These are phyloP conservation scores for Solanum medicagineum DNA, from an alignment of 257 asterid genomes.

Conservation along the genomic window DNA sequence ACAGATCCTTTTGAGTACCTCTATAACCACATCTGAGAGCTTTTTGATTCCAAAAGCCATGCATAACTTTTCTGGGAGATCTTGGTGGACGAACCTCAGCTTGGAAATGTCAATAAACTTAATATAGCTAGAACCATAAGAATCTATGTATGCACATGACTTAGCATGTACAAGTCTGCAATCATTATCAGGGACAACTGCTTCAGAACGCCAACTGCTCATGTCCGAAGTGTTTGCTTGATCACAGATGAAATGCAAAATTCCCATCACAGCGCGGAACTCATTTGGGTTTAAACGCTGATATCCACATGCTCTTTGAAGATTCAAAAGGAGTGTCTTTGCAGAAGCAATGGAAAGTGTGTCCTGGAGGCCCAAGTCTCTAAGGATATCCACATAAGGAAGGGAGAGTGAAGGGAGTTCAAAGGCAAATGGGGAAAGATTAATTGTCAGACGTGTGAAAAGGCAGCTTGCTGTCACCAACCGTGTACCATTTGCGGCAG, in stretches of 20 bases:
- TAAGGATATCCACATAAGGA: conserved; percentile 70
- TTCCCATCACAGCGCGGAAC: conserved; percentile 81
- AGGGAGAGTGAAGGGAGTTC: conserved; percentile 81
- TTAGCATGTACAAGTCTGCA: conserved; percentile 85
- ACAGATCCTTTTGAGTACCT: conserved; percentile 33
- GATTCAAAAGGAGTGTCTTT: conserved; percentile 65
- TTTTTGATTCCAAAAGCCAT: conserved; percentile 59
- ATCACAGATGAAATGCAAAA: conserved; percentile 54
- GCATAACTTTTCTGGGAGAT: conserved; percentile 58
- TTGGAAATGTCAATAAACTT: conserved; percentile 68
- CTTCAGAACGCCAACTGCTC: conserved; percentile 60
- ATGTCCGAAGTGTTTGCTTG: conserved; percentile 33
- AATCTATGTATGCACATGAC: conserved; percentile 73
- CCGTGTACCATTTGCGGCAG: conserved; percentile 95
- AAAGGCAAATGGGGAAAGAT: conserved; percentile 90
- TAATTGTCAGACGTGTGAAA: conserved; percentile 70
- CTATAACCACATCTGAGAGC: conserved; percentile 85
- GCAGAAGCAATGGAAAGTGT: conserved; percentile 61
- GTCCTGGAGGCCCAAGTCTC: conserved; percentile 80
- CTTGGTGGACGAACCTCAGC: conserved; percentile 78
- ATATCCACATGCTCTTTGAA: conserved; percentile 81
- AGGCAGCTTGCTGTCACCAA: conserved; percentile 83
- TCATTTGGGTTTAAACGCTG: conserved; percentile 91
- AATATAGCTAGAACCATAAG: conserved; percentile 61
- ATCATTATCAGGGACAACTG: conserved; percentile 86